A percentile compares a stretch with the other conserved stretches of the same genome.
phyloP scores from a whole-genome alignment of 331 rosid species.

The Pyrus hybrid region DNA sequence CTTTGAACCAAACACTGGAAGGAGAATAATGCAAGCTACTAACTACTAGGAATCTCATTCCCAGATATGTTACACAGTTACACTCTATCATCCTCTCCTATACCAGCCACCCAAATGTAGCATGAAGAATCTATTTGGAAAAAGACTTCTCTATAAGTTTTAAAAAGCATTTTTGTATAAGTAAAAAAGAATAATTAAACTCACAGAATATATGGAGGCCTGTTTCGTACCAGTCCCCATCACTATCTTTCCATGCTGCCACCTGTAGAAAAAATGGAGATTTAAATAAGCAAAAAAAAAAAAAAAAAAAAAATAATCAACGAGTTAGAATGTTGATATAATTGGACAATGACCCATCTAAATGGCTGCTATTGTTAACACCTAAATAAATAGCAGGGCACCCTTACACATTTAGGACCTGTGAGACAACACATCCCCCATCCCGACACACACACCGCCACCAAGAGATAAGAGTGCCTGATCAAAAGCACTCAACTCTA shows the following conservation, averaged over 20 bases:
- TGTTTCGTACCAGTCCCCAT: constrained; percentile 98
- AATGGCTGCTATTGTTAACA: neutral
- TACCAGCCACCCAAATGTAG: neutral
- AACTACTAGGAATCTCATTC: neutral
- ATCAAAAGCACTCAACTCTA: neutral
- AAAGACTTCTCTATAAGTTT: no score
- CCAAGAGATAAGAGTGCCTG: neutral
- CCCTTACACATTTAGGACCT: no score
- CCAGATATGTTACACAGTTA: neutral
- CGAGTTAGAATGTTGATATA: neutral
- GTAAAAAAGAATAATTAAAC: constrained; percentile 7
- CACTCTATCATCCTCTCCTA: neutral
- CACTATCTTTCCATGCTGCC: constrained; percentile 97
- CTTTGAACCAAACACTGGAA: neutral
- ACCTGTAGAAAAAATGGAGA: constrained; percentile 42
- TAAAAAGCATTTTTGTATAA: neutral
- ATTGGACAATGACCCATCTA: neutral
- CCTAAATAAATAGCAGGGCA: neutral
- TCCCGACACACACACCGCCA: neutral
- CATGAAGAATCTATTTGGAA: neutral
- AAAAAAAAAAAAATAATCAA: no score
- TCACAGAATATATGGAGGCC: constrained; percentile 97
- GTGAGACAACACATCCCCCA: neutral
- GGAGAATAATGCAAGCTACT: neutral
- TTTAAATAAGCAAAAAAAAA: constrained; percentile 5